Evolutionary conservation across 1,284 basidiomycete genomes (phyloP).

Genomic region (Malassezia restricta): DNA sequence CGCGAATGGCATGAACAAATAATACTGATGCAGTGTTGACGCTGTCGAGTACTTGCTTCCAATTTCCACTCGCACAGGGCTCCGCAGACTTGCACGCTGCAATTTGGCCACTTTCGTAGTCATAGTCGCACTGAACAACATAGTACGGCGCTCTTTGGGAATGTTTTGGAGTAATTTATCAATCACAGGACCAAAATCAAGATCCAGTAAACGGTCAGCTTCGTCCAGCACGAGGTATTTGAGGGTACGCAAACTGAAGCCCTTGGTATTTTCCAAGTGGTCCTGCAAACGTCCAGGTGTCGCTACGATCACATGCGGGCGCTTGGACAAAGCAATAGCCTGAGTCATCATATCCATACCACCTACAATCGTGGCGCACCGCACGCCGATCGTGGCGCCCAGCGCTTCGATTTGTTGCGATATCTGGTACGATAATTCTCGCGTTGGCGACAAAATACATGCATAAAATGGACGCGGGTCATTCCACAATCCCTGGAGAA

Average conservation of each 20-base stretch:
- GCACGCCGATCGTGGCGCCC: slow-evolving; percentile 62
- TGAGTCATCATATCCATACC: slow-evolving; percentile 91
- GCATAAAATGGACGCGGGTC: slow-evolving; percentile 87
- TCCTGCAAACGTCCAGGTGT: slow-evolving; percentile 90
- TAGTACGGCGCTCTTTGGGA: slow-evolving; percentile 85
- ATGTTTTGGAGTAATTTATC: slow-evolving; percentile 94
- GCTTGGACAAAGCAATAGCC: slow-evolving; percentile 80
- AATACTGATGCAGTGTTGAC: slow-evolving; percentile 86
- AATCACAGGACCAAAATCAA: slow-evolving; percentile 94
- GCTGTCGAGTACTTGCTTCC: slow-evolving; percentile 90
- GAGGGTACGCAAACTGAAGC: slow-evolving; percentile 74
- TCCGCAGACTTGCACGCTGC: slow-evolving; percentile 84
- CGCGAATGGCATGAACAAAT: slow-evolving; percentile 80
- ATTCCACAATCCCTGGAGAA: slow-evolving; percentile 92
- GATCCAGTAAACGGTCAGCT: slow-evolving; percentile 87
- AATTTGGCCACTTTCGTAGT: slow-evolving; percentile 96
- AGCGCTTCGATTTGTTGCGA: slow-evolving; percentile 87
- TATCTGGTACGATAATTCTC: slow-evolving; percentile 94
- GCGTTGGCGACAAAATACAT: slow-evolving; percentile 70
- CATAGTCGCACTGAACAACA: slow-evolving; percentile 99
- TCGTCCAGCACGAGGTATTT: slow-evolving; percentile 94
- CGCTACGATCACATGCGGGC: slow-evolving; percentile 72
- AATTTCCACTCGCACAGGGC: slow-evolving; percentile 91
- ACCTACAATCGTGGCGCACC: slow-evolving; percentile 82
- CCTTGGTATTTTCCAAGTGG: slow-evolving; percentile 95